A percentile compares a stretch with the other conserved stretches of the same genome.
Evolutionary conservation across 331 rosid species (phyloP).

Genomic region (Malus hybrid): DNA sequence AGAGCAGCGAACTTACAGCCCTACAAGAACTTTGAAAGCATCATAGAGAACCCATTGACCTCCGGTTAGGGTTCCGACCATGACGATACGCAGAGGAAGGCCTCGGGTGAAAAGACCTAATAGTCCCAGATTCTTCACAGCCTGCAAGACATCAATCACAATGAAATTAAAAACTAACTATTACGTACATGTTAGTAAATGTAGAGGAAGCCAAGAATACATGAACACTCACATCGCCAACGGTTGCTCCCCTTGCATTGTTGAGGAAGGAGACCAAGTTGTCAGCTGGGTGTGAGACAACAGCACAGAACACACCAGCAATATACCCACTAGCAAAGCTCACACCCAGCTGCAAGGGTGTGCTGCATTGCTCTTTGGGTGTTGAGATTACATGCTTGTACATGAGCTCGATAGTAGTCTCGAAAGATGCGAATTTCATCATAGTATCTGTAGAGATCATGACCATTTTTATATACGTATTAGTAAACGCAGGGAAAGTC

Average conservation of each 20-base stretch:
- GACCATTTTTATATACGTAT: not conserved
- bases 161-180: not conserved
- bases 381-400: conserved; percentile 60
- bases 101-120: conserved; percentile 74
- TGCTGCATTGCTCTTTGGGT: conserved; percentile 74
- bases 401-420: conserved; percentile 58
- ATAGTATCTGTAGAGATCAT: conserved; percentile 50
- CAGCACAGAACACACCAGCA: conserved; percentile 72
- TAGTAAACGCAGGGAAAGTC: too few relatives aligned
- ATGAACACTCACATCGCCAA: conserved; percentile 53
- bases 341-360: conserved; percentile 56
- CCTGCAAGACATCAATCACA: conserved; percentile 37
- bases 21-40: conserved; percentile 59
- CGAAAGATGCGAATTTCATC: conserved; percentile 83
- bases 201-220: not conserved
- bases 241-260: conserved; percentile 79
- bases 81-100: conserved; percentile 67
- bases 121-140: conserved; percentile 54
- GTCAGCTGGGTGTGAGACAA: conserved; percentile 89
- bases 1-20: conserved; percentile 45
- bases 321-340: conserved; percentile 73
- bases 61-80: conserved; percentile 74
- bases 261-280: conserved; percentile 85
- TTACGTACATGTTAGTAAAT: not conserved
- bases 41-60: conserved; percentile 71